phyloP scores from a whole-genome alignment of 371 early-diverging fungal species.

The Mortierella sp. region DNA sequence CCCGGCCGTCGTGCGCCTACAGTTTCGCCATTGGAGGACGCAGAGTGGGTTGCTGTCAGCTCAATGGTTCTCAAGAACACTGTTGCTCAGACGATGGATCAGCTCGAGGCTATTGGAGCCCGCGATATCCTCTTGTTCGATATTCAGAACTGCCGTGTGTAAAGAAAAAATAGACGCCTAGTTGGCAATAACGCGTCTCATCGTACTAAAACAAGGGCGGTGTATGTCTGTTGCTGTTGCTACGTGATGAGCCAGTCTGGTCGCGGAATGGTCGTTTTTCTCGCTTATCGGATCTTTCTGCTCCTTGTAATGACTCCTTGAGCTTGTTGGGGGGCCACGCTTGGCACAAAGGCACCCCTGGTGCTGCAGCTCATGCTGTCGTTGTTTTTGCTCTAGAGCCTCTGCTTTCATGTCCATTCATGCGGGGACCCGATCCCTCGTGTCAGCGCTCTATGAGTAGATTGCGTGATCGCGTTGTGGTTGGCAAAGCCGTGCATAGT shows the following conservation, averaged over 20 bases:
- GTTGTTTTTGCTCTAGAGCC: constrained; percentile 10
- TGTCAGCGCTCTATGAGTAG: too few species aligned
- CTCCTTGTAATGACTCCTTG: constrained; percentile 1
- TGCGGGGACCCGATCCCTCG: constrained; percentile 1
- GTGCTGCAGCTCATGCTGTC: constrained; percentile 20
- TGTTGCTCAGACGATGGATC: constrained; percentile 90
- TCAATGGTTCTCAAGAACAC: constrained; percentile 86
- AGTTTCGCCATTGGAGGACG: constrained; percentile 84
- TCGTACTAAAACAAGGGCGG: neutral
- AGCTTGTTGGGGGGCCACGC: neutral
- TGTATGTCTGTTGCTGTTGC: neutral
- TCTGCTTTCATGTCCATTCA: constrained; percentile 37
- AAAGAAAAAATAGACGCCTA: constrained; percentile 23
- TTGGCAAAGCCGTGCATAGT: too few species aligned
- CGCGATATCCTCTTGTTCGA: constrained; percentile 89
- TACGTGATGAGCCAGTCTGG: constrained; percentile 1
- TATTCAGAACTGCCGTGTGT: constrained; percentile 84
- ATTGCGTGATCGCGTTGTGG: too few species aligned
- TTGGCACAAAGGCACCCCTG: neutral
- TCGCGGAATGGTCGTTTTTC: constrained; percentile 37
- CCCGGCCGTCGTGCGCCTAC: constrained; percentile 95
- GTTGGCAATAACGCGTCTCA: neutral
- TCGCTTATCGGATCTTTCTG: constrained; percentile 32
- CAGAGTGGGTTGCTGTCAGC: constrained; percentile 91
- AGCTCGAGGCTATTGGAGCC: constrained; percentile 89